Conservation (phyloP, 106 monocot genomes). For the Narthecium ossifragum region DNA sequence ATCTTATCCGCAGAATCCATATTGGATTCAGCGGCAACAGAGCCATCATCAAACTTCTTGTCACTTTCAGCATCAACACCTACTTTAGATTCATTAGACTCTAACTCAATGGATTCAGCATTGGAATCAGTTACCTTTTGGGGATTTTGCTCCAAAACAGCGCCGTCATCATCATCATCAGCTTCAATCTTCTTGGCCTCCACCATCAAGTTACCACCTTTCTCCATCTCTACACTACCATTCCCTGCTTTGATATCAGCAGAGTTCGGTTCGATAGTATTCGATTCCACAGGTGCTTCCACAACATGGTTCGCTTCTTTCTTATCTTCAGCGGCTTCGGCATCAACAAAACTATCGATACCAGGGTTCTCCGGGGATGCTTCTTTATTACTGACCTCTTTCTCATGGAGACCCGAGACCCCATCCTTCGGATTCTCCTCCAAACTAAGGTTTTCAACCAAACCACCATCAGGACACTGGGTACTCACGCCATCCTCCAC, state of each 20-base stretch:
- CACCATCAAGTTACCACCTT: neutral
- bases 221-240: neutral
- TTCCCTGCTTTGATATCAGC: neutral
- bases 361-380: neutral
- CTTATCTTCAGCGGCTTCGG: neutral
- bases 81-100: neutral
- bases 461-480: too few species aligned
- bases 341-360: neutral
- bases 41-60: neutral
- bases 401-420: constrained; percentile 1
- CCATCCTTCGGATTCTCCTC: neutral
- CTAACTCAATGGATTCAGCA: neutral
- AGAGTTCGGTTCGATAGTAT: neutral
- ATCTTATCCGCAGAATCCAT: constrained; percentile 1
- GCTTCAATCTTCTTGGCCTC: neutral
- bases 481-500: neutral
- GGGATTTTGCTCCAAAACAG: neutral
- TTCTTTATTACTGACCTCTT: neutral
- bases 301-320: neutral
- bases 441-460: neutral
- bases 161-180: constrained; percentile 8
- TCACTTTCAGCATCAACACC: neutral
- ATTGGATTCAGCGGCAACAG: neutral
- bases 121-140: neutral
- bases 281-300: neutral